Evolutionary conservation across 495 filamentous ascomycete species (phyloP), one percentile per base, ranked within the genome.

Genomic region (Aspergillus conjunctus): DNA sequence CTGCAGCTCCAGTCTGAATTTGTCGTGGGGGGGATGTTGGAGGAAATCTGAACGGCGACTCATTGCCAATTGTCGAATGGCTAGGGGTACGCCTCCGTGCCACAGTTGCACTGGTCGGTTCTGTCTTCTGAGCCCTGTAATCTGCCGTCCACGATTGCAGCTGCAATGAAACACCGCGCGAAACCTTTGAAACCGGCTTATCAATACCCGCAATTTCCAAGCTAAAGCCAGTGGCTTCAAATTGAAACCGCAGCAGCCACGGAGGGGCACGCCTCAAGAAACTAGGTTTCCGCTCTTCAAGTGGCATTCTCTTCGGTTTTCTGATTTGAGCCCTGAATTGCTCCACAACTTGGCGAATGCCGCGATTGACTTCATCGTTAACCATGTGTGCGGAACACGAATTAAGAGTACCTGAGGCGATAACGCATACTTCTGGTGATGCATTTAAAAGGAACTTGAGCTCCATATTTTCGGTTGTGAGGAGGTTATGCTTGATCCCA

Each of bases 171-270:
- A 94, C 79, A 21, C 94, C 94, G 48, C 91, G 84, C 9, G 88
- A 85, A 33, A 90, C 81, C 45, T 86, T 82, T 7, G 92, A 94
- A 26, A 97, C 90, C 5, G 88, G 83, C 22, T 82, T 75, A 68
- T 98, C 95, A 39, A 93, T 80, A 4, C 94, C 95, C 20, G 94
- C 95, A 52, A 98, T 83, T 71, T 98, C 95, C 58, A 95, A 75
- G 62, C 88, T 92, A 62, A 96, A 91, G 59, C 96, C 91, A 33
- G 88, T 89, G 21, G 90, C 93, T 68, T 96, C 89, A 14, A 99
- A 81, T 33, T 88, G 84, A 58, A 95, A 89, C 51, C 92, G 85
- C 51, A 90, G 74, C 7, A 99, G 80, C 95, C 95, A 98, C 4
- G 83, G 65, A 8, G 94, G 94, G 45, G 97, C 67, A 5, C 81